Conservation (phyloP, 148 eudicot species). For the Rhododendron simsii region DNA sequence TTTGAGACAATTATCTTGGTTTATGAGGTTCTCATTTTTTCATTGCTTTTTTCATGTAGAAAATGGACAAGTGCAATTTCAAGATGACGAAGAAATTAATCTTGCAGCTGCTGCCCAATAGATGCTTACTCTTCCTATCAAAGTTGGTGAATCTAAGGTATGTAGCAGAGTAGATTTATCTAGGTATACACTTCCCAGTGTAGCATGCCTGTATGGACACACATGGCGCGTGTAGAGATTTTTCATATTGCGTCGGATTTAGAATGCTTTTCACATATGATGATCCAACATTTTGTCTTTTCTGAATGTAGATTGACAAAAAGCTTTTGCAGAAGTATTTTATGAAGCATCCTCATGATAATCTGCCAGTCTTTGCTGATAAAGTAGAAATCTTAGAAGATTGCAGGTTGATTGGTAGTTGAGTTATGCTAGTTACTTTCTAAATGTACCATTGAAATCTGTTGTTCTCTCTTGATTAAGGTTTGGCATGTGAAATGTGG, state of each 20-base stretch:
- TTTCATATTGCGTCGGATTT: not conserved
- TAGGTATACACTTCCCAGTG: not conserved
- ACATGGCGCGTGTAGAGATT: not conserved
- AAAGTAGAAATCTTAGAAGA: not conserved
- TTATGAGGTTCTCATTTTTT: not conserved
- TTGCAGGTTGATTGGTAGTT: not conserved
- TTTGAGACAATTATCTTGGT: too few relatives aligned
- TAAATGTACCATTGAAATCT: not conserved
- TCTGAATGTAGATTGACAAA: slow-evolving; percentile 54
- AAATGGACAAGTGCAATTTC: slow-evolving; percentile 88
- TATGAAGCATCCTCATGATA: slow-evolving; percentile 15
- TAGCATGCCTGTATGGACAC: not conserved
- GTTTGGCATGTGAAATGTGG: not conserved
- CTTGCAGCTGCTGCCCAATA: slow-evolving; percentile 79
- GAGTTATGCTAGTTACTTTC: not conserved
- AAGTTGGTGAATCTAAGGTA: slow-evolving; percentile 73
- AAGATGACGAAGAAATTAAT: slow-evolving; percentile 79
- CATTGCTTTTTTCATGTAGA: slow-evolving; percentile 26
- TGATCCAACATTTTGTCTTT: slow-evolving; percentile 8
- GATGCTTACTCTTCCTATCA: slow-evolving; percentile 81
- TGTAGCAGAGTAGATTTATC: too few relatives aligned
- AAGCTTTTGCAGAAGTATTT: slow-evolving; percentile 71
- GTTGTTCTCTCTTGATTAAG: not conserved
- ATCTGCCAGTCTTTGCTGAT: not conserved
- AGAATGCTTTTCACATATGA: not conserved